Conservation (phyloP, 176 grass and related monocot species). For the Guadua angustifolia region DNA sequence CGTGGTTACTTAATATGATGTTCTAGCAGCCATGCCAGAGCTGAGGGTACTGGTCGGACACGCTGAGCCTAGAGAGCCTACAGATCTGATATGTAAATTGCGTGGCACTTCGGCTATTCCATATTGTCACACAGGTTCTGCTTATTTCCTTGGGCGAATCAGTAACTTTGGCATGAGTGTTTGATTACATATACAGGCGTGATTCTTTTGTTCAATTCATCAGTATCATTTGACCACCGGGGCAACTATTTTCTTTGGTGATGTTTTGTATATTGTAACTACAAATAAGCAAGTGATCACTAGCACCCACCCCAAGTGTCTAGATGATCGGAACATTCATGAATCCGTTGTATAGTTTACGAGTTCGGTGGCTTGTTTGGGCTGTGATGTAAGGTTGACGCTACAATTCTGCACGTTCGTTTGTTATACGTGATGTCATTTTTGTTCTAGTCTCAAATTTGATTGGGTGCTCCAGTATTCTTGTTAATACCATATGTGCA, state of each 20-base stretch:
- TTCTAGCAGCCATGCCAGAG: background rate
- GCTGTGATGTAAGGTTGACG: background rate
- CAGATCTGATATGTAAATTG: background rate
- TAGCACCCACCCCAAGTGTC: too few relatives aligned
- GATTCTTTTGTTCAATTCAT: background rate
- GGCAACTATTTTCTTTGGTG: background rate
- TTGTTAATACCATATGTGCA: background rate
- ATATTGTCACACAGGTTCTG: background rate
- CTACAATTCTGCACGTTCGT: background rate
- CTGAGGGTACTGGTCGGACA: background rate
- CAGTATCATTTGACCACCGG: background rate
- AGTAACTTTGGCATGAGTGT: slow-evolving; percentile 31
- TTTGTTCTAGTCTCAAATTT: background rate
- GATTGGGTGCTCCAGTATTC: background rate
- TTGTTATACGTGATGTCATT: background rate
- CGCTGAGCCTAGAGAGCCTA: background rate
- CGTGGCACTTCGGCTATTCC: background rate
- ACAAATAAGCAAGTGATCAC: background rate
- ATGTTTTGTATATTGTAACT: background rate
- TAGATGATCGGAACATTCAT: background rate
- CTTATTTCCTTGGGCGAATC: background rate
- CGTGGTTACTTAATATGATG: background rate
- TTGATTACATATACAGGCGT: background rate
- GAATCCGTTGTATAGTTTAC: background rate
- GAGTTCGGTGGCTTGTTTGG: background rate